Evolutionary conservation across 768 basidiomycete genomes (phyloP), one percentile per base, ranked within the genome.

Genomic region (Porpolomopsis calyptriformis): DNA sequence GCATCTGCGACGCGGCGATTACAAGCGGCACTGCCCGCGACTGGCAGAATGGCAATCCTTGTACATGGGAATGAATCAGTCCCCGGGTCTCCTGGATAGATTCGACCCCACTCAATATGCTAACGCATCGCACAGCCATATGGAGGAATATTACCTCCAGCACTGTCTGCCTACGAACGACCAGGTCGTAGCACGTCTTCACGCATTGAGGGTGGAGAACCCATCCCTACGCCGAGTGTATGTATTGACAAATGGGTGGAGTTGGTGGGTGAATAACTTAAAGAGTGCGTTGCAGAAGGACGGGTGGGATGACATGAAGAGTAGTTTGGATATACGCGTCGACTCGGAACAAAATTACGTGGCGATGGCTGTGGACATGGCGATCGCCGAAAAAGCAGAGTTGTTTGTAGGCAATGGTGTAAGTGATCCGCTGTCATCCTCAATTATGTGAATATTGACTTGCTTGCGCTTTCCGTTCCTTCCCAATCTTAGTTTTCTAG

Each of bases 361-460:
- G 2, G 64, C 61, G 20, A 71, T 70, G 56, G 76, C 74, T 1
- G 68, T 78, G 29, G 78, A 80, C 55, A 80, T 80, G 78, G 73
- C 69, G 9, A 67, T 80, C 20, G 78, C 73, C 1, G 68, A 74
- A 54, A 61, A 64, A 40, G 76, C 76, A 1, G 73, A 79, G 52
- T 72, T 78, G 34, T 80, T 78, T 54, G 60, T 80, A 5, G 78
- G 78, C 0, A 80, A 79, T 52, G 77, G 78, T 46, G 76, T 78
- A 40, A 54, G 74, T 68, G 36, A 18, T 8, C 9, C 18, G 12
- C 40, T 42, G 45, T n/a, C 11, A 24, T 36, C 26, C 26, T 10
- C 9, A 31, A 11, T 41, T 61, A 55, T 29, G 23, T 22, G 11
- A 7, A 9, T n/a, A 29, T 31, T 12, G 12, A 35, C 27, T 51